Base-by-base conservation (phyloP, 1,284 basidiomycete species). In the Pyrrhoderma noxium region DNA sequence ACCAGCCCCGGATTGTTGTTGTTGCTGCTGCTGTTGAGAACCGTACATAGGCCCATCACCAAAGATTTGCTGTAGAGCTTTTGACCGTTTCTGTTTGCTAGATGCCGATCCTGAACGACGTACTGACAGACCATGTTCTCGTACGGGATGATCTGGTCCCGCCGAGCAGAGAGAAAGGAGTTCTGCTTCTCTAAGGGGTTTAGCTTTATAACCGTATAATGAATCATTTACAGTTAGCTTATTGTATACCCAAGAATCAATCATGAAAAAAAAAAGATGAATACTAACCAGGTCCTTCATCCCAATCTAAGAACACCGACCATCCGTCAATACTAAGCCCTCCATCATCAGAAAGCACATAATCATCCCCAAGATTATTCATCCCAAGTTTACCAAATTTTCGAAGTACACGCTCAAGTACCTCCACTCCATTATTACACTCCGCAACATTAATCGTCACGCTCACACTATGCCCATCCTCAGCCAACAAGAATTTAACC, bases 91-190 rank as follows among this genome's bases (percentile, higher is more conserved):
- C 48, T 67, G 60, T 52, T 67, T 60, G 27, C 27, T 31, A 5
- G 27, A 31, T 31, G 27, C 11, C 5, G 27, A 5, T 39, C 67
- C 61, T 57, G 74, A 64, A 56, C 72, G 72, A 31, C 88, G 82
- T 11, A 99, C 72, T 0, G 81, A 83, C 2, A 99, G 74, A 0
- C 92, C 92, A 48, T 85, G 80, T 59, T 93, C 88, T 35, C 94
- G 83, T 19, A 82, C 80, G 7, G 87, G 83, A 59, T 92, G 83
- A 44, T 89, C 82, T 2, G 88, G 82, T 4, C 88, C 79, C 0
- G 85, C 84, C 52, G 90, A 87, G 62, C 94, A 97, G 35, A 98
- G 82, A 1, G 82, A 77, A 52, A 96, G 71, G 0, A 99, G 70
- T 60, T 93, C 89, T 2, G 77, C 76, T 64, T 95, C 92, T 8